A percentile compares a stretch with the other conserved stretches of the same genome.
Evolutionary conservation across 345 rosid genomes (phyloP).

Genomic region (Citrus hindsii): DNA sequence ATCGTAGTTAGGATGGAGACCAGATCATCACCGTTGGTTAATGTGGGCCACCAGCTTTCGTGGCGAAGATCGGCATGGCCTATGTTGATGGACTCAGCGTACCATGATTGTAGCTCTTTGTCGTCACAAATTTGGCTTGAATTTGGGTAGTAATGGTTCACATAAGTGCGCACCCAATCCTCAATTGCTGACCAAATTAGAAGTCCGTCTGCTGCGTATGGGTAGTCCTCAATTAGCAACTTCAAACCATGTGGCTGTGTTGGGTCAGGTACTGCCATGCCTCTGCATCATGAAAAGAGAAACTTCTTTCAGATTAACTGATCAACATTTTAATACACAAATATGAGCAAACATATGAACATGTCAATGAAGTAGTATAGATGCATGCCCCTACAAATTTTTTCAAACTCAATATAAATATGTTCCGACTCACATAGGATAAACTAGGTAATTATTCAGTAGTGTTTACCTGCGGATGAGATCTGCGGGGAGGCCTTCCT

Average conservation of each 20-base stretch:
- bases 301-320: not conserved
- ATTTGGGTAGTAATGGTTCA: slow-evolving; percentile 69
- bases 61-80: slow-evolving; percentile 80
- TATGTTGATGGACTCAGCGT: slow-evolving; percentile 67
- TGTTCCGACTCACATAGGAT: not conserved
- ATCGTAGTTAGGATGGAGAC: slow-evolving; percentile 64
- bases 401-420: not conserved
- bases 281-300: slow-evolving; percentile 43
- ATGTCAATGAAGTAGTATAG: slow-evolving; percentile 9
- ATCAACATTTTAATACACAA: not conserved
- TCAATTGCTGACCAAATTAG: slow-evolving; percentile 79
- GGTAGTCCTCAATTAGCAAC: slow-evolving; percentile 83
- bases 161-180: slow-evolving; percentile 85
- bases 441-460: not conserved
- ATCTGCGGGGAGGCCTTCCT: slow-evolving; percentile 90
- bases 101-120: slow-evolving; percentile 82
- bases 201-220: slow-evolving; percentile 90
- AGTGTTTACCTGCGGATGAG: slow-evolving; percentile 75
- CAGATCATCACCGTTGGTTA: slow-evolving; percentile 52
- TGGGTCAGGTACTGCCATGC: slow-evolving; percentile 88
- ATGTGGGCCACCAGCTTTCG: slow-evolving; percentile 85
- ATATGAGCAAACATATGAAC: slow-evolving; percentile 14
- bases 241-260: slow-evolving; percentile 85
- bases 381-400: not conserved
- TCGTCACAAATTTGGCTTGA: slow-evolving; percentile 48